phyloP scores from a whole-genome alignment of 2,329 filamentous ascomycete species.

The Aspergillus sp. region DNA sequence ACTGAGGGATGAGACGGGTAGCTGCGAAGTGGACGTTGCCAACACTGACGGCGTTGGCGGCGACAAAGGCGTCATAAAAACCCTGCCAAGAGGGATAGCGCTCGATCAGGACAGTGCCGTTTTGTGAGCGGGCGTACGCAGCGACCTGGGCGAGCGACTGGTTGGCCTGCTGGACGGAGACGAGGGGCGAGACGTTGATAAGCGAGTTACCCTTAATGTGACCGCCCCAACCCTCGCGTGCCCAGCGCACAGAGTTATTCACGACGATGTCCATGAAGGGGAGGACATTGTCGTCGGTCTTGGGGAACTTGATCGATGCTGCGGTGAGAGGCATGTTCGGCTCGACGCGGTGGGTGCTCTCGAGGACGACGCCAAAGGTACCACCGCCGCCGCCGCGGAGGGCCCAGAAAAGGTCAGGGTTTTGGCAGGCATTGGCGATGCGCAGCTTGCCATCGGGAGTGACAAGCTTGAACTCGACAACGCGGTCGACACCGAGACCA shows the following conservation, averaged over 20 bases:
- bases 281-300: slow-evolving; percentile 9
- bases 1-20: slow-evolving; percentile 13
- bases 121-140: slow-evolving; percentile 8
- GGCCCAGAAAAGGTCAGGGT: slow-evolving; percentile 16
- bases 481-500: slow-evolving; percentile 23
- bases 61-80: slow-evolving; percentile 13
- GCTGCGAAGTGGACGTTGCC: slow-evolving; percentile 12
- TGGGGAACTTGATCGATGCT: slow-evolving; percentile 12
- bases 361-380: slow-evolving; percentile 12
- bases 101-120: slow-evolving; percentile 9
- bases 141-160: slow-evolving; percentile 7
- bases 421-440: slow-evolving; percentile 12
- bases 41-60: slow-evolving; percentile 10
- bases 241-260: slow-evolving; percentile 16
- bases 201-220: slow-evolving; percentile 14
- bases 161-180: slow-evolving; percentile 8
- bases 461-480: slow-evolving; percentile 23
- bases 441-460: slow-evolving; percentile 11
- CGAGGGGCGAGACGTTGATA: slow-evolving; percentile 11
- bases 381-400: slow-evolving; percentile 14
- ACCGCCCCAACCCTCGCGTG: slow-evolving; percentile 16
- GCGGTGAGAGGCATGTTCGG: slow-evolving; percentile 5
- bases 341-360: slow-evolving; percentile 11
- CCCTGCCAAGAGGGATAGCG: slow-evolving; percentile 13
- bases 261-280: slow-evolving; percentile 17